A percentile compares a stretch with the other conserved stretches of the same genome.
Conservation (phyloP, 129 eudicot species). For the Scalesia atractyloides region DNA sequence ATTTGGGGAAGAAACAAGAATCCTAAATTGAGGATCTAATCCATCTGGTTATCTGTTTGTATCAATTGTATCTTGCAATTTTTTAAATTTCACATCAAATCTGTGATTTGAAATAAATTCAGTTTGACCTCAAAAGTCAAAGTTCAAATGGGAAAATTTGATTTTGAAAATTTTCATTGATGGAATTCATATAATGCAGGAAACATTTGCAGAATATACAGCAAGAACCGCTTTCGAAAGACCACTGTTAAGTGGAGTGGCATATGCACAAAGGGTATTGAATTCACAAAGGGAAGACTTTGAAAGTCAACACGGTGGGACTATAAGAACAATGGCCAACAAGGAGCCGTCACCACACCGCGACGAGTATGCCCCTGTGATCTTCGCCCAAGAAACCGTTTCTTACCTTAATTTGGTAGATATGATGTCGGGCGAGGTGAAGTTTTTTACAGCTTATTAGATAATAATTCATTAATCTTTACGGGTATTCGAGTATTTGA, state of each 20-base stretch:
- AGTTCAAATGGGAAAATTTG: conserved; percentile 6
- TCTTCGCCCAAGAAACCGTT: conserved; percentile 82
- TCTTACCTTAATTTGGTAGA: conserved; percentile 77
- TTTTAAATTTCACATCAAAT: neutral
- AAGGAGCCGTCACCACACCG: conserved; percentile 74
- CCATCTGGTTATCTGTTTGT: neutral
- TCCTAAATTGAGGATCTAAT: conserved; percentile 2
- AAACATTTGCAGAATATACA: conserved; percentile 86
- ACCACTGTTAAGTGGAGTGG: conserved; percentile 80
- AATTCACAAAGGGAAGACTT: conserved; percentile 69
- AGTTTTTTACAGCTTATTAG: neutral
- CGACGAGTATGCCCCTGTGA: conserved; percentile 90
- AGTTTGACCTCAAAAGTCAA: conserved; percentile 28
- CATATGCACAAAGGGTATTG: conserved; percentile 69
- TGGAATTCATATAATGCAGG: conserved; percentile 45
- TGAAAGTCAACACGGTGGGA: conserved; percentile 75
- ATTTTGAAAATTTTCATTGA: neutral
- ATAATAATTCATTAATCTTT: neutral
- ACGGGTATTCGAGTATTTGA: neutral
- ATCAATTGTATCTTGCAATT: conserved; percentile 6
- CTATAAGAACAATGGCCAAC: conserved; percentile 72
- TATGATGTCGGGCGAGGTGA: conserved; percentile 98
- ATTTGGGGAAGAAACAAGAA: conserved; percentile 6
- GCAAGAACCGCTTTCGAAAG: conserved; percentile 88
- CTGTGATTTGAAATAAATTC: conserved; percentile 19